phyloP scores from a whole-genome alignment of 768 basidiomycete genomes.

The Amanita subjunquillea region DNA sequence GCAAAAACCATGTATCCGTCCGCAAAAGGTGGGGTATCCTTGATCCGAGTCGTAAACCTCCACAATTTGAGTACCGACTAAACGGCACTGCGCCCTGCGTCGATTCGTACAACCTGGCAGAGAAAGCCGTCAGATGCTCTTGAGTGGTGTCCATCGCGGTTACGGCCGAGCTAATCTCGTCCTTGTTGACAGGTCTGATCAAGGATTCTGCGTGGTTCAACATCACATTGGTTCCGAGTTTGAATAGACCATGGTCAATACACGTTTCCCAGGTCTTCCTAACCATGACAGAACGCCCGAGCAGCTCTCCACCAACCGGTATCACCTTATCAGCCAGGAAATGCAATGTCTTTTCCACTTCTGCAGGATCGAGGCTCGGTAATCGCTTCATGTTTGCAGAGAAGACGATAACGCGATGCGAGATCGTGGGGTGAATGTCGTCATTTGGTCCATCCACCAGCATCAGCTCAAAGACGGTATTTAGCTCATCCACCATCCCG shows the following conservation, averaged over 20 bases:
- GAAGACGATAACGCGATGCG: conserved; percentile 34
- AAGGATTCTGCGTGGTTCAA: neutral
- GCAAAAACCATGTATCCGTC: conserved; percentile 24
- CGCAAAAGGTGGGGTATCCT: conserved; percentile 18
- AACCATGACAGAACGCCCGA: neutral
- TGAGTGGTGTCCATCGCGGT: neutral
- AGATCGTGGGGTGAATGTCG: conserved; percentile 19
- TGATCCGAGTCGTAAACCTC: conserved; percentile 21
- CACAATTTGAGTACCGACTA: conserved; percentile 20
- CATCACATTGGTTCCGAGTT: neutral
- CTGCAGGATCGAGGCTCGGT: neutral
- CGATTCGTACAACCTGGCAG: neutral
- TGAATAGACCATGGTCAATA: neutral
- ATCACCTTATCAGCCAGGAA: conserved; percentile 12
- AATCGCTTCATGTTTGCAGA: conserved; percentile 19
- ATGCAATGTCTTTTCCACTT: conserved; percentile 9
- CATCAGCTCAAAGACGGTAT: conserved; percentile 38
- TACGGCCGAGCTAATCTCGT: neutral
- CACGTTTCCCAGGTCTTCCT: neutral
- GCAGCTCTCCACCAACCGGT: neutral
- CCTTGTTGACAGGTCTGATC: neutral
- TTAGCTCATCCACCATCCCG: conserved; percentile 42
- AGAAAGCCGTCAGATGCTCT: neutral
- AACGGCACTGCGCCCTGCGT: conserved; percentile 13
- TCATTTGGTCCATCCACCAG: conserved; percentile 23